Base-by-base conservation (phyloP, 495 filamentous ascomycete genomes). In the Hypoxylon fragiforme region DNA sequence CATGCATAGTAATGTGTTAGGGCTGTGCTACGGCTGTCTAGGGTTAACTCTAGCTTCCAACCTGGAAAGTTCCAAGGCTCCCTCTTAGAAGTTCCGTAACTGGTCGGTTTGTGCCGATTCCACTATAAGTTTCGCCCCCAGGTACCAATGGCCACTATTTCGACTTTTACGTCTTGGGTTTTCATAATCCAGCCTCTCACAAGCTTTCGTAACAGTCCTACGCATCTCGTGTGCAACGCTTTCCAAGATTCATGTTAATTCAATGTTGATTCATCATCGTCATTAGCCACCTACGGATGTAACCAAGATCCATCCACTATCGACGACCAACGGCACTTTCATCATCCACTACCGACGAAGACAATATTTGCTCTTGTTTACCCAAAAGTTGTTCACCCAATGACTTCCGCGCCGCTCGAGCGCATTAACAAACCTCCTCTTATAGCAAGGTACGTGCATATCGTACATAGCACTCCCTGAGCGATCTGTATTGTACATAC, bases 221-320 rank as follows among this genome's bases (percentile, higher is more conserved):
- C 24, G 24, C 9, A 28, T 13, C 36, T 44, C 31, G 30, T 26
- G 30, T 43, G 48, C 30, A 19, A 22, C 45, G 50, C 21, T 14
- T 24, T 54, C 39, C 46, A 50, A 47, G 42, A 52, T 51, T 56
- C 21, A n/a, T 50, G 24, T 28, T 28, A 9, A 4, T 28, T 28
- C 9, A 32, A 11, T 44, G 39, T 32, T 37, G 13, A 8, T 50
- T 37, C 36, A 43, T 24, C 26, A 44, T 46, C 20, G 40, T 22
- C 36, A 28, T 40, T 36, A 55, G 43, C 57, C 57, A 55, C 50
- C 16, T 41, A 48, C 58, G 52, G 52, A 62, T 62, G 58, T 57
- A 62, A 62, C 58, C 58, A 62, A 57, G 58, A 53, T 57, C 43
- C 43, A 37, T 50, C 47, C 14, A 37, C 44, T 36, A 31, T 50